Percentiles rank a stretch among this genome's conserved stretches.
Evolutionary conservation across 768 basidiomycete genomes (phyloP).

Genomic region (Tricholoma furcatifolium): DNA sequence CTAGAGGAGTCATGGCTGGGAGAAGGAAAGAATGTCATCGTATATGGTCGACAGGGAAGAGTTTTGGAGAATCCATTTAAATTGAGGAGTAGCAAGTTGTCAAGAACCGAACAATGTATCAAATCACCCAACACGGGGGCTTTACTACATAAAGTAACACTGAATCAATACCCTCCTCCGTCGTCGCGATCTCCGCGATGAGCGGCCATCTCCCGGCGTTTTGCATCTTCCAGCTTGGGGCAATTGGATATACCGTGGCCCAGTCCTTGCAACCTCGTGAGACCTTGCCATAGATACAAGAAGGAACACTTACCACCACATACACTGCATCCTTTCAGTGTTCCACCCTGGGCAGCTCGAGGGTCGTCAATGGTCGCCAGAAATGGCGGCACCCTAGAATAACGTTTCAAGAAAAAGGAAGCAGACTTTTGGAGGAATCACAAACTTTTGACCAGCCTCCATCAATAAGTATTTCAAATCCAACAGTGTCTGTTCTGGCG

Average conservation of each 20-base stretch:
- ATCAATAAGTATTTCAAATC: constrained; percentile 96
- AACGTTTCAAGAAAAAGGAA: constrained; percentile 10
- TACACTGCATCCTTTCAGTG: constrained; percentile 87
- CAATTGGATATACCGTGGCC: constrained; percentile 95
- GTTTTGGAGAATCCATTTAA: not conserved
- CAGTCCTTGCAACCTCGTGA: constrained; percentile 52
- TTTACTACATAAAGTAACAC: not conserved
- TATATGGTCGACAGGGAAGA: not conserved
- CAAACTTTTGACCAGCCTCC: constrained; percentile 96
- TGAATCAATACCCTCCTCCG: constrained; percentile 47
- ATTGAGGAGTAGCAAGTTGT: not conserved
- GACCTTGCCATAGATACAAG: not conserved
- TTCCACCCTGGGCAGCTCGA: constrained; percentile 72
- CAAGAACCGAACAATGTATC: not conserved
- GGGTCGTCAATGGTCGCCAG: constrained; percentile 89
- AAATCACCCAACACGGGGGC: not conserved
- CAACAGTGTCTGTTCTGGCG: constrained; percentile 91
- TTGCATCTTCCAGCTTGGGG: constrained; percentile 93
- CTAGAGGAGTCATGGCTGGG: not conserved
- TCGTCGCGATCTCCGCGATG: constrained; percentile 67
- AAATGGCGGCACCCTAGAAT: constrained; percentile 86
- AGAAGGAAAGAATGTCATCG: not conserved
- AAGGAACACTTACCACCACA: constrained; percentile 72
- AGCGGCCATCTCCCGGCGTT: constrained; percentile 87
- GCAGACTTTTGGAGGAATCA: constrained; percentile 16